Conservation (phyloP, 2,329 filamentous ascomycete genomes). For the Paracorniculantispora psalliotae region DNA sequence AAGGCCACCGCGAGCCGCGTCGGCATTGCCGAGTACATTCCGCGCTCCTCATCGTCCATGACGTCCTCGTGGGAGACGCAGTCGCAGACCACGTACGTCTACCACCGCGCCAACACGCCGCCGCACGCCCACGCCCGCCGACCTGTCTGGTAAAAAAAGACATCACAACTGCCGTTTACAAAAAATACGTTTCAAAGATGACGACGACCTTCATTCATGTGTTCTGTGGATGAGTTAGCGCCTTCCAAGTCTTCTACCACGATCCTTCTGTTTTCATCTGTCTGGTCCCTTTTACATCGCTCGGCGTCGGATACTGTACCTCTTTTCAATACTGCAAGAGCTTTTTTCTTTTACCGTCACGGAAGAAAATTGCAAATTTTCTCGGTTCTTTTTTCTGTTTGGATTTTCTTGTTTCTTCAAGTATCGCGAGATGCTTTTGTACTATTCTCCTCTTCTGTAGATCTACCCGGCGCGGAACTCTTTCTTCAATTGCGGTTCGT, state of each 20-base stretch:
- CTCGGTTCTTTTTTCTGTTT: neutral
- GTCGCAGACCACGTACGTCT: constrained; percentile 19
- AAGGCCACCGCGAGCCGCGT: constrained; percentile 47
- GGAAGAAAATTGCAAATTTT: neutral
- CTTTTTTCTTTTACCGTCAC: neutral
- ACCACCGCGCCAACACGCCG: constrained; percentile 17
- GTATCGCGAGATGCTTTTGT: constrained; percentile 14
- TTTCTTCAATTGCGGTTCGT: neutral
- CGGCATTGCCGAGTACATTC: constrained; percentile 35
- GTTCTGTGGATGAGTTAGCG: neutral
- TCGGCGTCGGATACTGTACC: constrained; percentile 4
- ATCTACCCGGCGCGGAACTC: neutral
- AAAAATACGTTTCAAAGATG: too few species aligned
- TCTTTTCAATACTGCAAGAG: neutral
- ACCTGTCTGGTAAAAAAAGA: constrained; percentile 7
- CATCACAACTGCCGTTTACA: neutral
- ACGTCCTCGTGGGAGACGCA: constrained; percentile 12
- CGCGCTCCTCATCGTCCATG: constrained; percentile 20
- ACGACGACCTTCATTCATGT: neutral
- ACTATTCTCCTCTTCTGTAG: neutral
- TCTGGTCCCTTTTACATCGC: neutral
- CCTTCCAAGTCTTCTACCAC: neutral
- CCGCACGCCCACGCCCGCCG: constrained; percentile 17
- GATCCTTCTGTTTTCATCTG: neutral
- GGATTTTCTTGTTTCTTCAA: neutral